Evolutionary conservation across 2,329 filamentous ascomycete genomes (phyloP), one percentile per base, ranked within the genome.

Genomic region (Ilyonectria sp.): DNA sequence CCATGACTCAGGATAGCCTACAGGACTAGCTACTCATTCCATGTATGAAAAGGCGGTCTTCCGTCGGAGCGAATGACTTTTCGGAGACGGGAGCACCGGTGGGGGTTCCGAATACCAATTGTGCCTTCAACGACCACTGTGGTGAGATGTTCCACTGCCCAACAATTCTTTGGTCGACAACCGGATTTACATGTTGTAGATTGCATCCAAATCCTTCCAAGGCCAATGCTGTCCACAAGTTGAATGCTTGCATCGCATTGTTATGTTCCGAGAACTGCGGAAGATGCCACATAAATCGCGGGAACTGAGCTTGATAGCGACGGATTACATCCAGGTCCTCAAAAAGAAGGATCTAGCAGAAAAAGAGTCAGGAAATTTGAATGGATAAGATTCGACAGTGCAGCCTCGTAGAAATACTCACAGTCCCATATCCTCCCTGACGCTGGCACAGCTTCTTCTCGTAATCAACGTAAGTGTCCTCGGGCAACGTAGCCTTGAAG

Each of bases 261-360:
- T 63, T 68, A 26, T 68, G 65, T 19, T 67, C 65, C n/a, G 65
- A 67, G 43, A 67, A 67, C 15, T 67, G 65, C 49, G 64, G 17
- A 4, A 67, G 49, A 65, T 67, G 65, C 19, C 40, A 50, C 1
- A 60, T 49, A 11, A 67, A 67, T 46, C 65, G 60, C 21, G 65
- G 49, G 10, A 43, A 29, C 9, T 31, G 52, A n/a, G 29, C 49
- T 19, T 65, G 65, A 31, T 64, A 67, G 6, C 55, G 11, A 7
- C 65, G 57, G 21, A 69, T 50, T 2, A 65, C 65, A 4, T 65
- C 60, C 9, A 68, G 35, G n/a, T 69, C 68, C 53, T 69, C 65
- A 58, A 68, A 68, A 0, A 68, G 35, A 4, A 69, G 53, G 11
- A 69, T 29, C 65, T 67, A 26, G 4, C 26, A 26, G 26, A 15